Base-by-base conservation (phyloP, 495 filamentous ascomycete genomes). In the Amphirosellinia nigrospora region DNA sequence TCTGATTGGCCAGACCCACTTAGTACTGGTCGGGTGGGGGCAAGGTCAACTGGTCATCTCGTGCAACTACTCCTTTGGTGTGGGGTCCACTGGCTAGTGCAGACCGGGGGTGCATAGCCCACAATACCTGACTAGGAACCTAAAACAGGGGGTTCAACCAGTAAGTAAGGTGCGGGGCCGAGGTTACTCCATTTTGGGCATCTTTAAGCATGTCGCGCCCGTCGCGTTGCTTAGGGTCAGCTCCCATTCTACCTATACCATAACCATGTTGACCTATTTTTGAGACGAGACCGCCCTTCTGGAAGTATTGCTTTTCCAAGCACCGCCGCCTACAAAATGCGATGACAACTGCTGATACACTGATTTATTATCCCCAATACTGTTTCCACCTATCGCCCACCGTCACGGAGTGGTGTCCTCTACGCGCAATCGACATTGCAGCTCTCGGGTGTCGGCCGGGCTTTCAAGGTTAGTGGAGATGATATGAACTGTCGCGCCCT, bases 301-400 rank as follows among this genome's bases (percentile, higher is more conserved):
- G 36, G 52, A 34, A 58, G 56, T 61, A 30, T 72, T 69, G 66
- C 70, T 73, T 66, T 65, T 30, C 58, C 28, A 32, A 70, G 64
- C 68, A 52, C 65, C 26, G 19, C n/a, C 21, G 23, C 34, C 55
- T 68, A 72, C 71, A 78, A 72, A 72, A 83, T 86, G 82, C 86
- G 78, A 90, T 89, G 87, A 86, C 80, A 79, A 77, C 74, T 75
- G 69, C 72, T 71, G 68, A 70, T 67, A 21, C 76, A 10, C 70
- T 75, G 39, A 65, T 69, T 11, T 78, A 73, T 77, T 97, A 97
- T 77, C 93, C 94, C 19, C 89, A 90, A 21, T 96, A 91, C 79
- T 96, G 93, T 82, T 97, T 94, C 79, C 80, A 85, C 64, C 86
- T 91, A 8, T 97, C 96, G 10, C 92, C 92, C 11, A 98, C 94